Evolutionary conservation across 176 grass and related monocot genomes (phyloP).

Genomic region (Rhynchospora tenuis): DNA sequence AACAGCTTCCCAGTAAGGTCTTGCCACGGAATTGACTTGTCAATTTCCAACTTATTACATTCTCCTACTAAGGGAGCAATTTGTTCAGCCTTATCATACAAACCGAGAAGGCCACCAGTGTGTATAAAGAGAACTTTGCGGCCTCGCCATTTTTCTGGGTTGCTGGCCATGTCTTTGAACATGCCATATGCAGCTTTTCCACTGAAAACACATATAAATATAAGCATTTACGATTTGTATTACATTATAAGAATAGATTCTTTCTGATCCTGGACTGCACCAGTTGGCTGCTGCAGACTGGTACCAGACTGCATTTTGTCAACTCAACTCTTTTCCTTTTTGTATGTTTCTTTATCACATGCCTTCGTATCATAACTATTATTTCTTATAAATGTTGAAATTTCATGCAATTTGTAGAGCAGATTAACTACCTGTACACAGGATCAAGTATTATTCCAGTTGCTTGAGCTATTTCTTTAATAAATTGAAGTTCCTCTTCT

Average conservation of each 20-base stretch:
- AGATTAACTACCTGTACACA: slow-evolving; percentile 58
- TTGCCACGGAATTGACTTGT: slow-evolving; percentile 42
- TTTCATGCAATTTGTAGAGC: neutral
- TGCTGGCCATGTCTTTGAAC: slow-evolving; percentile 62
- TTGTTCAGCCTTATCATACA: slow-evolving; percentile 69
- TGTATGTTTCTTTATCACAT: neutral
- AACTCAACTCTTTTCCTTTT: neutral
- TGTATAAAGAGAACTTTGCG: slow-evolving; percentile 70
- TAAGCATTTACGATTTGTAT: neutral
- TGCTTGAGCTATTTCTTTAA: slow-evolving; percentile 59
- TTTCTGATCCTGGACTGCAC: no score
- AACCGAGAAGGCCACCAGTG: slow-evolving; percentile 68
- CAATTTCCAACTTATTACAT: slow-evolving; percentile 63
- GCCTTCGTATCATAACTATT: neutral
- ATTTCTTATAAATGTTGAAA: no score
- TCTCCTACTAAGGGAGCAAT: slow-evolving; percentile 46
- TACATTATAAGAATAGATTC: no score
- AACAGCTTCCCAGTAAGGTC: slow-evolving; percentile 86
- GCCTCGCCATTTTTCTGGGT: slow-evolving; percentile 61
- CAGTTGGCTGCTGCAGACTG: neutral
- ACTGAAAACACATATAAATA: slow-evolving; percentile 24
- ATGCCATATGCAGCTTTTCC: slow-evolving; percentile 60
- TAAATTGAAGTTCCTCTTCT: slow-evolving; percentile 71
- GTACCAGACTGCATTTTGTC: neutral
- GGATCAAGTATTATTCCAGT: slow-evolving; percentile 79